Conservation (phyloP, 805 yeast genomes). For the Metschnikowia amazonensis region DNA sequence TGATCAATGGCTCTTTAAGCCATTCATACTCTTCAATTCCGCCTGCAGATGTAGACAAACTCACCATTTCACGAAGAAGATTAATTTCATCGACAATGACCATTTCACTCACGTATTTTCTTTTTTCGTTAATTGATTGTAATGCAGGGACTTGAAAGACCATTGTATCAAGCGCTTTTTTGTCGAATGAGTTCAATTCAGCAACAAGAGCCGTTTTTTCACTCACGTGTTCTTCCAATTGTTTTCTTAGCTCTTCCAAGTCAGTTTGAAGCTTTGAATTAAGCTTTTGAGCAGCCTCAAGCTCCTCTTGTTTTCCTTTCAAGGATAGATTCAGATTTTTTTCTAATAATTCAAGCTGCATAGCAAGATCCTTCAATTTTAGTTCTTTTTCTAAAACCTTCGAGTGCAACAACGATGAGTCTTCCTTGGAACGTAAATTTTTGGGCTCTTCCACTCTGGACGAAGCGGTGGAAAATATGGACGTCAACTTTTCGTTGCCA, state of each 20-base stretch:
- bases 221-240: constrained; percentile 18
- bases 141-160: constrained; percentile 22
- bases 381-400: constrained; percentile 13
- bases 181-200: constrained; percentile 26
- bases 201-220: constrained; percentile 21
- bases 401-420: constrained; percentile 2
- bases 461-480: neutral
- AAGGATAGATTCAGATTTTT: constrained; percentile 36
- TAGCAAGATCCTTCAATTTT: constrained; percentile 39
- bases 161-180: constrained; percentile 15
- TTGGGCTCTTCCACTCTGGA: neutral
- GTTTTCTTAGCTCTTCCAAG: constrained; percentile 17
- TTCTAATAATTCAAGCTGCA: constrained; percentile 45
- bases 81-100: constrained; percentile 44
- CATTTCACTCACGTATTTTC: constrained; percentile 28
- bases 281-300: constrained; percentile 18
- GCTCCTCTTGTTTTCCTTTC: constrained; percentile 25
- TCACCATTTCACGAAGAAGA: constrained; percentile 35
- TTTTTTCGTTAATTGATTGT: constrained; percentile 31
- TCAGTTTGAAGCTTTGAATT: constrained; percentile 7
- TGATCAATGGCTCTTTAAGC: neutral
- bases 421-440: neutral
- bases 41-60: neutral
- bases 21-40: neutral
- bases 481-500: neutral